Percentiles rank a stretch among this genome's conserved stretches.
Conservation (phyloP, 2,329 filamentous ascomycete species). For the Verticillium nubilum region DNA sequence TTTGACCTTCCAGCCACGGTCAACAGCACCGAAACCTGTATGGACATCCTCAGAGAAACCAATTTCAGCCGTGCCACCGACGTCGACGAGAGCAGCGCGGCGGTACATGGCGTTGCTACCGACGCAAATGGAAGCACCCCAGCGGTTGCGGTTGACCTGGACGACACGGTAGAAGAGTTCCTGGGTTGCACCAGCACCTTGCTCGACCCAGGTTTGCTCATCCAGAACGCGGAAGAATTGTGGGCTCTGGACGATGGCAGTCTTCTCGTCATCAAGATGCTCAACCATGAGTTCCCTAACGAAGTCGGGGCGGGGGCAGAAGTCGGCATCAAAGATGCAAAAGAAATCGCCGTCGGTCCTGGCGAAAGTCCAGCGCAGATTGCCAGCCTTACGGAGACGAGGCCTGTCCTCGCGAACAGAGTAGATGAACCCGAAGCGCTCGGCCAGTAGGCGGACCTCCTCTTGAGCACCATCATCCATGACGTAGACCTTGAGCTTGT, state of each 20-base stretch:
- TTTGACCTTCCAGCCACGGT: constrained; percentile 35
- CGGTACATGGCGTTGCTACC: constrained; percentile 36
- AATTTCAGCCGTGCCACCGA: constrained; percentile 35
- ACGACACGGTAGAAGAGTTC: constrained; percentile 37
- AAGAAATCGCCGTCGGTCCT: constrained; percentile 33
- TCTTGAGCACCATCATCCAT: constrained; percentile 31
- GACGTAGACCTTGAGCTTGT: constrained; percentile 30
- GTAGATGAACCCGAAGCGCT: constrained; percentile 30
- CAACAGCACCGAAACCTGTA: constrained; percentile 33
- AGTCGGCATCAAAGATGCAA: constrained; percentile 36
- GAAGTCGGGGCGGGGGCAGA: constrained; percentile 34
- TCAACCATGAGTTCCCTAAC: constrained; percentile 30
- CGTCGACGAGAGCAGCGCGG: constrained; percentile 29
- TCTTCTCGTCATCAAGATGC: constrained; percentile 29
- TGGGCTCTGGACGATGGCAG: constrained; percentile 33
- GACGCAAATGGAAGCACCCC: constrained; percentile 35
- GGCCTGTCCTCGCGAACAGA: constrained; percentile 33
- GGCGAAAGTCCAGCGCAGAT: constrained; percentile 33
- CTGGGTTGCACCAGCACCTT: constrained; percentile 34
- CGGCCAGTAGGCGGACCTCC: constrained; percentile 22
- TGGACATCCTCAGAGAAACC: constrained; percentile 38
- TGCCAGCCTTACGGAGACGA: constrained; percentile 34
- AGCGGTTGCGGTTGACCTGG: constrained; percentile 32
- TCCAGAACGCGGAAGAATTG: constrained; percentile 33
- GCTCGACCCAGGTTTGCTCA: constrained; percentile 37